Percentiles rank a stretch among this genome's conserved stretches.
phyloP scores from a whole-genome alignment of 179 eudicot genomes.

The Drosera spatulata region DNA sequence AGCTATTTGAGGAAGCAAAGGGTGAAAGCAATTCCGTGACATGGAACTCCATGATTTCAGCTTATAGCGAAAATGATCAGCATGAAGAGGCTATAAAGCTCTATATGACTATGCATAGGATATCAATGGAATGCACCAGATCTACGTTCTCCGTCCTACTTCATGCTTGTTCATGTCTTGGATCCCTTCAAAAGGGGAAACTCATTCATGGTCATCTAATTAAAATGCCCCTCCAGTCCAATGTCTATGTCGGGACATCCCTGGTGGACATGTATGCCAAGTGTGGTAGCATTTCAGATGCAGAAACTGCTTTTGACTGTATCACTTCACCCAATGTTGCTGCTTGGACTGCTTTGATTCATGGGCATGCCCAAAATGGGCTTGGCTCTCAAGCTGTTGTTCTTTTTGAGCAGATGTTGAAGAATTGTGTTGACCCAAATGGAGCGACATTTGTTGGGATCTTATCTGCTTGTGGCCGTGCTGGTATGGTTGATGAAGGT shows the following conservation, averaged over 20 bases:
- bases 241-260: constrained; percentile 21
- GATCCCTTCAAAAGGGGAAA: constrained; percentile 25
- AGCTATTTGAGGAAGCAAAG: constrained; percentile 26
- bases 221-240: constrained; percentile 22
- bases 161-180: constrained; percentile 32
- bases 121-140: constrained; percentile 23
- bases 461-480: constrained; percentile 36
- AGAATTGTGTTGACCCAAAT: constrained; percentile 30
- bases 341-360: constrained; percentile 25
- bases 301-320: constrained; percentile 21
- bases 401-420: constrained; percentile 30
- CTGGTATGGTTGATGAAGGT: constrained; percentile 34
- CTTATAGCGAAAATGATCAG: constrained; percentile 18
- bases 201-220: constrained; percentile 33
- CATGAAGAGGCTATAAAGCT: constrained; percentile 24
- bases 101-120: constrained; percentile 27
- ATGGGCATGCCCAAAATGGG: constrained; percentile 21
- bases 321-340: constrained; percentile 11
- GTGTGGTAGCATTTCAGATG: constrained; percentile 31
- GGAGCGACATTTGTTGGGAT: constrained; percentile 41
- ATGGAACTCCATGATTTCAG: constrained; percentile 48
- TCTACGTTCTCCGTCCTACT: constrained; percentile 42
- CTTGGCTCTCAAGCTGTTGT: constrained; percentile 12
- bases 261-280: constrained; percentile 39
- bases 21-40: constrained; percentile 25